Evolutionary conservation across 2,329 filamentous ascomycete genomes (phyloP).

Genomic region (Rhynchosporium secalis): DNA sequence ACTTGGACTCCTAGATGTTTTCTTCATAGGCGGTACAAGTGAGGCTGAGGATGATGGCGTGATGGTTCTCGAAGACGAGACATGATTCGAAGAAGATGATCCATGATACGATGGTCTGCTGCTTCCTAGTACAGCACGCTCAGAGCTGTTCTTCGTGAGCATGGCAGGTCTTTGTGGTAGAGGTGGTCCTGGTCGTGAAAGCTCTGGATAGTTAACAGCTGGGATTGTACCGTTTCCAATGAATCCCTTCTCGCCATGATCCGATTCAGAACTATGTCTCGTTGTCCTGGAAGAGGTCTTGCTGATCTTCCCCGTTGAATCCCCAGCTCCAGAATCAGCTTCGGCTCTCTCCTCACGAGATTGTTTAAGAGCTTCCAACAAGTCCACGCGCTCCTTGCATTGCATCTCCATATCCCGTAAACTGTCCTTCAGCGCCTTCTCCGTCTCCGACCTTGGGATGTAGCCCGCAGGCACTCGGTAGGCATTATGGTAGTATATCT

Average conservation of each 20-base stretch:
- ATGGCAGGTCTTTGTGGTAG: constrained; percentile 56
- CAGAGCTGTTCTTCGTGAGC: constrained; percentile 51
- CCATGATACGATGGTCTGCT: constrained; percentile 20
- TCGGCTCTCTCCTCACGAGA: constrained; percentile 51
- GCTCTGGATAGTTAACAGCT: constrained; percentile 73
- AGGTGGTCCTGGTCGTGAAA: constrained; percentile 65
- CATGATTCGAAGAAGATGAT: constrained; percentile 21
- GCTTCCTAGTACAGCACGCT: constrained; percentile 45
- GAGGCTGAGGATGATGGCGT: constrained; percentile 25
- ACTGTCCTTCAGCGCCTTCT: constrained; percentile 79
- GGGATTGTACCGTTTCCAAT: constrained; percentile 82
- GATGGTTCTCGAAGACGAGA: constrained; percentile 23
- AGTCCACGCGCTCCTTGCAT: constrained; percentile 88
- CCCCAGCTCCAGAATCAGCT: constrained; percentile 29
- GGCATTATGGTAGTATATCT: constrained; percentile 84
- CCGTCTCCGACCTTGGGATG: constrained; percentile 74
- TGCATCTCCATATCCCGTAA: constrained; percentile 82
- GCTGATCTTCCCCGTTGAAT: constrained; percentile 28
- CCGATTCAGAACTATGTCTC: constrained; percentile 35
- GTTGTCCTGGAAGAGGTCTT: constrained; percentile 40
- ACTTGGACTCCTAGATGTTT: constrained; percentile 50
- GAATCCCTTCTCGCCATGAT: constrained; percentile 51
- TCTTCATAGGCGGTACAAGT: constrained; percentile 39
- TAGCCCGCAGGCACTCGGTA: constrained; percentile 71
- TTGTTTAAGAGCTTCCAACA: constrained; percentile 77